Base-by-base conservation (phyloP, 495 filamentous ascomycete genomes). In the Beverwykella pulmonaria region DNA sequence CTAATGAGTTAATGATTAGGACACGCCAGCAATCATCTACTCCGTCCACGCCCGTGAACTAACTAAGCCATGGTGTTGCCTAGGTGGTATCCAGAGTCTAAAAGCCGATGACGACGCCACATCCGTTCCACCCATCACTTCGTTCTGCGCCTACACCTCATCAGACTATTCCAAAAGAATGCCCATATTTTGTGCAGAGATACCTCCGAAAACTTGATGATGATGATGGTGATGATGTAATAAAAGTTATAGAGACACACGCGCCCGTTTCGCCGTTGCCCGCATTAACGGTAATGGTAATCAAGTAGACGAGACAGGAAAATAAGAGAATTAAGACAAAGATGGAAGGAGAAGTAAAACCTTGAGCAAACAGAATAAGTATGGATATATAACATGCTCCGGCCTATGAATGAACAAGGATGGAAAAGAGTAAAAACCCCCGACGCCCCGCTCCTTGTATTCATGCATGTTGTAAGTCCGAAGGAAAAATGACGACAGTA, bases 321-420 rank as follows among this genome's bases (percentile, higher is more conserved):
- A 50, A n/a, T 4, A 27, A 26, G 25, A 25, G 9, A 50, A 27
- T 23, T 50, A 54, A 54, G 29, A 36, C 49, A 53, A 53, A 27
- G 25, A 10, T n/a, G 30, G 30, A 34, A 39, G 19, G 22, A 41
- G 22, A 58, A 58, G 7, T 19, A 36, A 41, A 19, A 58, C 30
- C 3, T 46, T 9, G 34, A 58, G 30, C 36, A 29, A 57, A 32
- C 15, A 56, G 36, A 34, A 67, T 53, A 57, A 25, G 15, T 53
- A 66, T 59, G 36, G 65, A 59, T 68, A 68, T 68, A 68, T 61
- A 68, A 62, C 65, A 68, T 58, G 60, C 54, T 32, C 59, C 59
- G 26, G n/a, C 49, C 32, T 3, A 47, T 54, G n/a, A 27, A 54
- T 34, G 25, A 54, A 54, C 29, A 32, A 54, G 52, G 20, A 25